Evolutionary conservation across 2,329 filamentous ascomycete genomes (phyloP), one percentile per base, ranked within the genome.

Genomic region (Diatrype stigma): DNA sequence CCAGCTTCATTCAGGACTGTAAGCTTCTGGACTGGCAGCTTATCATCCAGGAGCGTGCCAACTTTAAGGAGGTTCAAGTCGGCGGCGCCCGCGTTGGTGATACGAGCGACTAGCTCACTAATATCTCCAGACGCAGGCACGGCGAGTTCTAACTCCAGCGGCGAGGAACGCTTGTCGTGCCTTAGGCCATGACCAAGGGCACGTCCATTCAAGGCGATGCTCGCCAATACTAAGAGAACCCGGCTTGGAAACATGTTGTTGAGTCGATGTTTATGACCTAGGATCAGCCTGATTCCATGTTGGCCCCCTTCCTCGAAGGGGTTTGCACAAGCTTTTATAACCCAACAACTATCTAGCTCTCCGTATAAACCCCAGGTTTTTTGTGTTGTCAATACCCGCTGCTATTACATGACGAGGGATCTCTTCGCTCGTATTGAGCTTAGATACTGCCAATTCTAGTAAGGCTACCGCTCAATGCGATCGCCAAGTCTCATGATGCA

Each of bases 31-130:
- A 60, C 40, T 2, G 58, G 58, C 12, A 60, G 45, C 19, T 22
- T 46, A 5, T 55, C 50, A 38, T 58, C 59, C 14, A 63, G 54
- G 11, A 62, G 48, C 14, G 59, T 60, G 22, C 60, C 59, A 19
- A 60, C 49, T 26, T 51, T 59, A 35, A 63, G 35, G 26, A 63
- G 44, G 19, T 57, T 62, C 6, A 63, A 55, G 22, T 62, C 56
- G 12, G 35, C 34, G 6, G 53, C 21, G 7, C 59, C 57, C 16
- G 47, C 44, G 11, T 62, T 62, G 40, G 46, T 56, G 38, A 60
- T 55, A 14, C 51, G 60, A 6, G 55, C 58, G 21, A 59, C 42
- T n/a, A 60, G 45, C 38, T 60, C 56, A 34, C 49, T 56, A 19
- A 45, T 56, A 3, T 42, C 47, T 7, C 44, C 45, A 0, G 44